Evolutionary conservation across 768 basidiomycete species (phyloP).

Genomic region (Trametes sanguinea): DNA sequence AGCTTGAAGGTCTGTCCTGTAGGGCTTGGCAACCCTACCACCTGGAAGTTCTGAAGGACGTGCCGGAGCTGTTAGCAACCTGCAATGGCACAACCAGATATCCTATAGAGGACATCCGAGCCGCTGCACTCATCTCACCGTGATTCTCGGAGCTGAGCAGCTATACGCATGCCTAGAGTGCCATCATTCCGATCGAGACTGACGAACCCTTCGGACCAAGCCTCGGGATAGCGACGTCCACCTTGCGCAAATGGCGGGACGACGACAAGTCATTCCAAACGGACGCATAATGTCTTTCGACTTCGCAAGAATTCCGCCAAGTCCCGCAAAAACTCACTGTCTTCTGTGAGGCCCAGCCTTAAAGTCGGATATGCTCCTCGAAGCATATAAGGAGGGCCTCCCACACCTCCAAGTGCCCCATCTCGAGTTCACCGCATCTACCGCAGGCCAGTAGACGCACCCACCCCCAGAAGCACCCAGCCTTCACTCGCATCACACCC

Average conservation of each 20-base stretch:
- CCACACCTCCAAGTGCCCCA: neutral
- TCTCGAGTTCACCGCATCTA: neutral
- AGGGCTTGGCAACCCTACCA: too few relatives aligned
- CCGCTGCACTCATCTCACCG: neutral
- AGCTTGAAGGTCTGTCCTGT: too few relatives aligned
- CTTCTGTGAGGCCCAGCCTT: neutral
- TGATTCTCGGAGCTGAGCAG: neutral
- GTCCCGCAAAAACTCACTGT: too few relatives aligned
- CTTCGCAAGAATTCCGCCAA: too few relatives aligned
- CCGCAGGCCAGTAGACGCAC: neutral
- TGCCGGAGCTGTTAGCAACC: too few relatives aligned
- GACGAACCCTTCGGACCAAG: neutral
- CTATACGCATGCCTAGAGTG: neutral
- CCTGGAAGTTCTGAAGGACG: too few relatives aligned
- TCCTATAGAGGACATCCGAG: too few relatives aligned
- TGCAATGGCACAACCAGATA: too few relatives aligned
- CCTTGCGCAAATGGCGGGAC: too few relatives aligned
- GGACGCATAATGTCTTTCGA: too few relatives aligned
- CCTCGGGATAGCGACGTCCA: neutral
- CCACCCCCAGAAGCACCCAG: neutral
- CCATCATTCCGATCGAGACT: neutral
- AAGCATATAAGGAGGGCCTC: slow-evolving; percentile 3
- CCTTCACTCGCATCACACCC: neutral
- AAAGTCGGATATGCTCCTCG: neutral
- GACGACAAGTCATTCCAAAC: too few relatives aligned